These are phyloP conservation scores for Iris pallida DNA, from an alignment of 116 monocot genomes.

Conservation along the genomic window DNA sequence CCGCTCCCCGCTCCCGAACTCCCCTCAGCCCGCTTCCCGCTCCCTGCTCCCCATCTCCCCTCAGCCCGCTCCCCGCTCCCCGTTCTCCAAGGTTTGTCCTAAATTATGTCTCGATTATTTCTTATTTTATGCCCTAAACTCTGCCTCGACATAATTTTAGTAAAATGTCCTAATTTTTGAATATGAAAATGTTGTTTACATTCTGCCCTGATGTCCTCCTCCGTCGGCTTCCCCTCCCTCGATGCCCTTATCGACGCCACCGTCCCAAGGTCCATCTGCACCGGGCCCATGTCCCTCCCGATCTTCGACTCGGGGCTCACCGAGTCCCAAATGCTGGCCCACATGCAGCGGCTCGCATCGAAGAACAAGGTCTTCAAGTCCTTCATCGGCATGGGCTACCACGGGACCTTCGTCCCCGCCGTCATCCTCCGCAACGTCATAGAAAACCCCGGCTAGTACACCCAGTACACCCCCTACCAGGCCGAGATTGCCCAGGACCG, in stretches of 20 bases:
- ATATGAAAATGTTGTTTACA: too few relatives aligned
- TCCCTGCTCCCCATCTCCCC: too few relatives aligned
- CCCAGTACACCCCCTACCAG: slow-evolving; percentile 99
- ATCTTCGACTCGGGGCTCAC: slow-evolving; percentile 82
- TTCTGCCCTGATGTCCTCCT: too few relatives aligned
- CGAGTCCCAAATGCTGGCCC: slow-evolving; percentile 78
- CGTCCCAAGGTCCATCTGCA: slow-evolving; percentile 84
- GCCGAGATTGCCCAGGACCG: slow-evolving; percentile 98
- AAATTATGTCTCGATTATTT: too few relatives aligned
- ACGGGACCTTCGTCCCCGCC: slow-evolving; percentile 77
- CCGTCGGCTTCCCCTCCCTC: slow-evolving; percentile 52
- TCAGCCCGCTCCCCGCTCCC: too few relatives aligned
- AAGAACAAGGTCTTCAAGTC: slow-evolving; percentile 88
- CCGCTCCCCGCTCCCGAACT: too few relatives aligned
- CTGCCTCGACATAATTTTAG: too few relatives aligned
- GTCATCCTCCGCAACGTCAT: slow-evolving; percentile 94
- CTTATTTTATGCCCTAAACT: too few relatives aligned
- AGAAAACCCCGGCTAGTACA: slow-evolving; percentile 99
- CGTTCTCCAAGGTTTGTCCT: too few relatives aligned
- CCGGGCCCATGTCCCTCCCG: slow-evolving; percentile 39
- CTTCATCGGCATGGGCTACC: slow-evolving; percentile 97
- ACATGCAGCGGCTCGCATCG: slow-evolving; percentile 82
- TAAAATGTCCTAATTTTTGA: too few relatives aligned
- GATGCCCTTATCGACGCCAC: slow-evolving; percentile 90
- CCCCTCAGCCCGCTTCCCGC: too few relatives aligned